phyloP scores from a whole-genome alignment of 495 filamentous ascomycete genomes.

The Elasticomyces elasticus region DNA sequence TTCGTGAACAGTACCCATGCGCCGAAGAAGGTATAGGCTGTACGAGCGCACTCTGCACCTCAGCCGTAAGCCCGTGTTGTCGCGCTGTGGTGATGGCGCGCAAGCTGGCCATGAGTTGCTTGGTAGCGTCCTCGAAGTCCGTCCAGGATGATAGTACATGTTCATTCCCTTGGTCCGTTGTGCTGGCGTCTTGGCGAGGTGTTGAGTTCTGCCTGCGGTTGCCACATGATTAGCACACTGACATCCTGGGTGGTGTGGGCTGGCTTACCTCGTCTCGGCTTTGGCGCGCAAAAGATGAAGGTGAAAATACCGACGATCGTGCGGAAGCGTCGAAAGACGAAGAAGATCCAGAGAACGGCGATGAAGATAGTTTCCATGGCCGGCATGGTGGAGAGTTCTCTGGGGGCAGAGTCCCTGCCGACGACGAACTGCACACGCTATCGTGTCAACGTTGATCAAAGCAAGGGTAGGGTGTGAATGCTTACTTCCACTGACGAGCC shows the following conservation, averaged over 20 bases:
- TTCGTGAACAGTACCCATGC: constrained; percentile 63
- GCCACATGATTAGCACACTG: constrained; percentile 14
- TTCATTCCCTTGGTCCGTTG: no score
- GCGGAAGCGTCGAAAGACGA: constrained; percentile 15
- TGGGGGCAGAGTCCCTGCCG: no score
- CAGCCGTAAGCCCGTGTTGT: constrained; percentile 42
- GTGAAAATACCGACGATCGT: constrained; percentile 12
- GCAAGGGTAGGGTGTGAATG: no score
- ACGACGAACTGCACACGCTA: no score
- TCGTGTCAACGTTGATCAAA: no score
- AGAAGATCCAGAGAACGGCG: constrained; percentile 2
- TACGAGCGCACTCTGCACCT: constrained; percentile 30
- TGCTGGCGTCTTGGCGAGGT: neutral
- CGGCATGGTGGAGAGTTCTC: neutral
- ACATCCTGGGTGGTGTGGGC: constrained; percentile 8
- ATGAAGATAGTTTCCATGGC: neutral
- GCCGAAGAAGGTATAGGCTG: constrained; percentile 37
- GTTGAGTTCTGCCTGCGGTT: constrained; percentile 3
- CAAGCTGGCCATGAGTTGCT: no score
- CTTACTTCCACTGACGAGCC: no score
- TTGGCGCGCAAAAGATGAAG: constrained; percentile 5
- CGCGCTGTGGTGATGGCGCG: constrained; percentile 53
- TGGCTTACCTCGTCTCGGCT: constrained; percentile 8
- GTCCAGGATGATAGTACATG: no score
- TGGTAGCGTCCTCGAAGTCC: no score